Evolutionary conservation across 2,329 filamentous ascomycete species (phyloP).

Genomic region (Penicillium sclerotiorum): DNA sequence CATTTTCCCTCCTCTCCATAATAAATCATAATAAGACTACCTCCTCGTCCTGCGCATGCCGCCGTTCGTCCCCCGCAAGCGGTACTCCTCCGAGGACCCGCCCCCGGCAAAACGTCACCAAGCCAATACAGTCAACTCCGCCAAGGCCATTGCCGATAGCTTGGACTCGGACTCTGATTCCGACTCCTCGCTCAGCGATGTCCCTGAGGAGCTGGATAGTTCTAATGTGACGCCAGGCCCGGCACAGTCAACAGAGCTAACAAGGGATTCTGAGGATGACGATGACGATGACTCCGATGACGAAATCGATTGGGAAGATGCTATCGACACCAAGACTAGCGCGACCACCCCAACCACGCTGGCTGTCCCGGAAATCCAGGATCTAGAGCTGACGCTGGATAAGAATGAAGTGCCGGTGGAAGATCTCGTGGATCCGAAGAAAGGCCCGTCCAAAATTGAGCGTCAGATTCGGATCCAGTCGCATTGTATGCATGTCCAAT

Average conservation of each 20-base stretch:
- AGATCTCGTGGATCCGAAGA: slow-evolving; percentile 68
- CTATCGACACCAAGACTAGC: slow-evolving; percentile 47
- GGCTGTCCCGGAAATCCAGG: slow-evolving; percentile 59
- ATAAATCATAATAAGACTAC: background rate
- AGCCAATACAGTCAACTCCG: slow-evolving; percentile 22
- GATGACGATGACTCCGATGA: slow-evolving; percentile 59
- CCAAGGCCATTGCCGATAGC: slow-evolving; percentile 28
- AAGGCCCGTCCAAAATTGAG: slow-evolving; percentile 83
- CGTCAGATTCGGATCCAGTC: slow-evolving; percentile 74
- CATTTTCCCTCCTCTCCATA: slow-evolving; percentile 3
- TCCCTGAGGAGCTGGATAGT: slow-evolving; percentile 25
- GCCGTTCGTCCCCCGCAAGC: slow-evolving; percentile 50
- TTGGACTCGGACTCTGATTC: slow-evolving; percentile 32
- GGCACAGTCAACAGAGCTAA: too few relatives aligned
- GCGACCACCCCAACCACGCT: slow-evolving; percentile 35
- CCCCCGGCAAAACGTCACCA: slow-evolving; percentile 39
- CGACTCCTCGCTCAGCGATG: slow-evolving; percentile 43
- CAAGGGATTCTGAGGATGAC: slow-evolving; percentile 10
- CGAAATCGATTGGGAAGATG: slow-evolving; percentile 62
- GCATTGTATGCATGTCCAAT: slow-evolving; percentile 87
- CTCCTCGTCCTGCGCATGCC: slow-evolving; percentile 40
- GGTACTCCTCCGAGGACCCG: slow-evolving; percentile 38
- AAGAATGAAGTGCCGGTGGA: slow-evolving; percentile 58
- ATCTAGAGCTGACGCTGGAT: slow-evolving; percentile 72
- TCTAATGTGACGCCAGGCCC: background rate